Conservation (phyloP, 1,284 basidiomycete genomes). For the Kalmanozyma brasiliensis region DNA sequence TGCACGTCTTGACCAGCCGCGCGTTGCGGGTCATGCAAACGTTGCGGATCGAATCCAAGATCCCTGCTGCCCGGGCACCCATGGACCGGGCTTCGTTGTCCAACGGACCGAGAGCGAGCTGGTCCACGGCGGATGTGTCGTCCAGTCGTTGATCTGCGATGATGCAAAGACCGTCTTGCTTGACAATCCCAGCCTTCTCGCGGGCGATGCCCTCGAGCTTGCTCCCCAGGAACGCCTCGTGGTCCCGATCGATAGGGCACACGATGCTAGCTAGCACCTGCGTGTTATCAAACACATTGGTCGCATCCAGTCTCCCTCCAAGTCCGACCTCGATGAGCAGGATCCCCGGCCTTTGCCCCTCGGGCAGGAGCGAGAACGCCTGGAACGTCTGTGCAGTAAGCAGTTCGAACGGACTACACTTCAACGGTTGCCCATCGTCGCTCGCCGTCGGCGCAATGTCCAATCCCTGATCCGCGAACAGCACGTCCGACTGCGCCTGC, state of each 20-base stretch:
- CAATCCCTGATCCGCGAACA: constrained; percentile 74
- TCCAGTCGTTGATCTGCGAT: constrained; percentile 71
- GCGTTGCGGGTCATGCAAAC: constrained; percentile 38
- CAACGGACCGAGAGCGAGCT: constrained; percentile 36
- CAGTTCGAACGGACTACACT: constrained; percentile 59
- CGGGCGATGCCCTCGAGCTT: constrained; percentile 79
- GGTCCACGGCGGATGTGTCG: constrained; percentile 18
- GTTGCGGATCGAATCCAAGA: constrained; percentile 48
- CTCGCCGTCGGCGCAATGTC: constrained; percentile 71
- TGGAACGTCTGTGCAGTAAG: constrained; percentile 71
- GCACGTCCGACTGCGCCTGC: constrained; percentile 72
- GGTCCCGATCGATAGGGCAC: constrained; percentile 89
- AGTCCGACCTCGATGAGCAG: constrained; percentile 93
- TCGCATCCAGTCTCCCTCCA: constrained; percentile 91
- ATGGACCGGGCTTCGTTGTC: constrained; percentile 40
- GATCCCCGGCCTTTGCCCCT: constrained; percentile 74
- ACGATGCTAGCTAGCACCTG: constrained; percentile 80
- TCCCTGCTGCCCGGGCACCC: constrained; percentile 38
- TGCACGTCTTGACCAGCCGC: constrained; percentile 44
- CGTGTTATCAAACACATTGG: constrained; percentile 81
- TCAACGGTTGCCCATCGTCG: constrained; percentile 44
- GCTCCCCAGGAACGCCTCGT: constrained; percentile 86
- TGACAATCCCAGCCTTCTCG: constrained; percentile 87
- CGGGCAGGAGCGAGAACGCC: constrained; percentile 58
- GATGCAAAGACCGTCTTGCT: constrained; percentile 77